Percentiles rank a stretch among this genome's conserved stretches.
These are phyloP conservation scores for Picea sitchensis DNA, from an alignment of 75 land plant species.

Conservation along the genomic window DNA sequence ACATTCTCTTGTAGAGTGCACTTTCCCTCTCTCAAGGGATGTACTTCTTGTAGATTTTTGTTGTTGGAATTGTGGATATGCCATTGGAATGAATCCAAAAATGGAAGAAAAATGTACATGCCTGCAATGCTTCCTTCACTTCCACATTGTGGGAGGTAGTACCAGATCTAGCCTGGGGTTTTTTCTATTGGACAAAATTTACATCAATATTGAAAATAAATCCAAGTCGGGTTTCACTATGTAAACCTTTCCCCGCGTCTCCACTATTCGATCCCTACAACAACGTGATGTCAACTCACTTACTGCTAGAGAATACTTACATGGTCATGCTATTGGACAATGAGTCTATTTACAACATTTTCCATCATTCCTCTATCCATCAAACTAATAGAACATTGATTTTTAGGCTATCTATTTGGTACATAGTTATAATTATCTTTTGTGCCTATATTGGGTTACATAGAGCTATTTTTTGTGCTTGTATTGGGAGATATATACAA, in stretches of 20 bases:
- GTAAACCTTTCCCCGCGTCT: constrained; percentile 62
- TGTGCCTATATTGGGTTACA: too few species aligned
- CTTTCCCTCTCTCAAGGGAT: too few species aligned
- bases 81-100: constrained; percentile 32
- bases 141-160: constrained; percentile 36
- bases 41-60: too few species aligned
- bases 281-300: constrained; percentile 45
- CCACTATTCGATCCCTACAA: constrained; percentile 47
- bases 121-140: constrained; percentile 54
- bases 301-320: constrained; percentile 57
- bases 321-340: constrained; percentile 44
- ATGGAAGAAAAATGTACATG: constrained; percentile 42
- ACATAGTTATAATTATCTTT: too few species aligned
- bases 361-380: constrained; percentile 43
- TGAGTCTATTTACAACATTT: constrained; percentile 51
- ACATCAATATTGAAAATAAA: constrained; percentile 44
- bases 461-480: too few species aligned
- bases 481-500: too few species aligned
- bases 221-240: constrained; percentile 60
- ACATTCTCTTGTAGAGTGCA: too few species aligned
- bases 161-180: constrained; percentile 59
- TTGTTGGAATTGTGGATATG: constrained; percentile 44
- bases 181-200: constrained; percentile 59
- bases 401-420: too few species aligned
- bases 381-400: constrained; percentile 5